These are phyloP conservation scores for Ustulina deusta DNA, from an alignment of 2,329 filamentous ascomycete genomes.

Conservation along the genomic window DNA sequence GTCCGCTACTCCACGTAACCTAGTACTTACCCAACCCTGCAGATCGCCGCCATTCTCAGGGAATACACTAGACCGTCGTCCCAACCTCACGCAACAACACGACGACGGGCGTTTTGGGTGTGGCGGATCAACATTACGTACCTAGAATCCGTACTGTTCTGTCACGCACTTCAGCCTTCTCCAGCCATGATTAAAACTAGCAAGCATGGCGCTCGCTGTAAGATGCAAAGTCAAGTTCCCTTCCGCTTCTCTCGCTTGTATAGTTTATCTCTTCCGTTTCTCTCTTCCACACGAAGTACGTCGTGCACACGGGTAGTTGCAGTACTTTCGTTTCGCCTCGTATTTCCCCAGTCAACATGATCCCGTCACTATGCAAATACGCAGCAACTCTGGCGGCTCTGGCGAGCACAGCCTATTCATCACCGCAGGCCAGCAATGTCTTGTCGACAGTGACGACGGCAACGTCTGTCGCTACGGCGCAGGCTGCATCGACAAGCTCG, in stretches of 20 bases:
- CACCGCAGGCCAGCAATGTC: conserved; percentile 26
- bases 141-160: neutral
- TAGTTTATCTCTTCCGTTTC: conserved; percentile 10
- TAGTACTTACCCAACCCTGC: neutral
- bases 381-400: conserved; percentile 28
- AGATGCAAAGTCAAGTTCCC: neutral
- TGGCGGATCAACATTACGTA: conserved; percentile 26
- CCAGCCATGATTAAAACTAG: neutral
- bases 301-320: conserved; percentile 6
- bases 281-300: neutral
- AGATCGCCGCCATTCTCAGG: conserved; percentile 13
- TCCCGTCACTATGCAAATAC: conserved; percentile 27
- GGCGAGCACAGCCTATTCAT: conserved; percentile 30
- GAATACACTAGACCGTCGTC: neutral
- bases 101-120: conserved; percentile 11
- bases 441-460: conserved; percentile 6
- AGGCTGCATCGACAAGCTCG: conserved; percentile 17
- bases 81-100: conserved; percentile 12
- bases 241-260: conserved; percentile 13
- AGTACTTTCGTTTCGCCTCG: neutral
- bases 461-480: conserved; percentile 29
- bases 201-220: neutral
- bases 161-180: conserved; percentile 13
- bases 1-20: too few relatives aligned
- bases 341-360: conserved; percentile 26